phyloP scores from a whole-genome alignment of 148 eudicot species.

The Rheum nobile region DNA sequence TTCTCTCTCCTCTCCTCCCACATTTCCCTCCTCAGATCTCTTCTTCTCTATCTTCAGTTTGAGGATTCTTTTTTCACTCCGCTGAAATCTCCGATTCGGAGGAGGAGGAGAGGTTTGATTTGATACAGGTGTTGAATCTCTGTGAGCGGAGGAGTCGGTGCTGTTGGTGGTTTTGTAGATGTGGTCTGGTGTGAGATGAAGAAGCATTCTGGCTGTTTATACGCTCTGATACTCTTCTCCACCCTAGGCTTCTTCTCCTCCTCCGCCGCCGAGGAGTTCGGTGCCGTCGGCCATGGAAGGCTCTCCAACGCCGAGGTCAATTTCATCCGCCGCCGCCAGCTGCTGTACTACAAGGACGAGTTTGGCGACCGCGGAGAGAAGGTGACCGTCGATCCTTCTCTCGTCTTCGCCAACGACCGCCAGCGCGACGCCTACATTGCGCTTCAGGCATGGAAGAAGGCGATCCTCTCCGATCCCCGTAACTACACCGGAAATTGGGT shows the following conservation, averaged over 20 bases:
- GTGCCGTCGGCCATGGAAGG: slow-evolving; percentile 16
- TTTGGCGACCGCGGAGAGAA: slow-evolving; percentile 60
- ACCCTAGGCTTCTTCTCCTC: background rate
- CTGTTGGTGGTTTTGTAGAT: slow-evolving; percentile 20
- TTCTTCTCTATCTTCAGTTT: background rate
- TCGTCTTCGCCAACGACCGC: slow-evolving; percentile 36
- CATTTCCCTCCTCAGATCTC: slow-evolving; percentile 18
- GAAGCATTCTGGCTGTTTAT: slow-evolving; percentile 9
- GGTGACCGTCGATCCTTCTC: slow-evolving; percentile 33
- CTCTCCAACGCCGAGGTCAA: slow-evolving; percentile 35
- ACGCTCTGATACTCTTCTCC: slow-evolving; percentile 9
- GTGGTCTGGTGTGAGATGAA: slow-evolving; percentile 41
- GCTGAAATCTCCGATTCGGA: background rate
- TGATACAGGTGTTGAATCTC: background rate
- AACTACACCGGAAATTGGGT: slow-evolving; percentile 58
- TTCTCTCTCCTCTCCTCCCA: slow-evolving; percentile 16
- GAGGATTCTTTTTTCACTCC: background rate
- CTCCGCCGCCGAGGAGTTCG: background rate
- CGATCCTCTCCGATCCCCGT: slow-evolving; percentile 69
- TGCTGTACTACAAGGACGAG: slow-evolving; percentile 57
- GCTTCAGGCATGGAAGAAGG: slow-evolving; percentile 72
- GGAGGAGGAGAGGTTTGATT: background rate
- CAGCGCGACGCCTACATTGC: slow-evolving; percentile 77
- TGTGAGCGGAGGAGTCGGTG: background rate
- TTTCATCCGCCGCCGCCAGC: slow-evolving; percentile 47